phyloP scores from a whole-genome alignment of 768 basidiomycete species.

The Austroboletus festivus region DNA sequence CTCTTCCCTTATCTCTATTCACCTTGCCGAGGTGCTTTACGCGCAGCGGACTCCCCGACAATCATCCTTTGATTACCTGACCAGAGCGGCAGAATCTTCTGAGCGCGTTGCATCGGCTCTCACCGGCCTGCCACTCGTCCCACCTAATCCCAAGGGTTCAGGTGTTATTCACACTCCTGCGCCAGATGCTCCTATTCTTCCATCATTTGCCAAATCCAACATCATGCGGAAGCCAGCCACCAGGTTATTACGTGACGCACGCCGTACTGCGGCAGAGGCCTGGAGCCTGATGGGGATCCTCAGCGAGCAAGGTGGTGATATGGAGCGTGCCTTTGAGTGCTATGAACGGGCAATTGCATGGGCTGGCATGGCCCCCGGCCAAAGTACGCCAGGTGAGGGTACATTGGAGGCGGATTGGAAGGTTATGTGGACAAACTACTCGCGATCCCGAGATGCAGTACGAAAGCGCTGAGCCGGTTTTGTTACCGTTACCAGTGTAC shows the following conservation, averaged over 20 bases:
- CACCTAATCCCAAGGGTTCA: slow-evolving; percentile 35
- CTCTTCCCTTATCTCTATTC: slow-evolving; percentile 67
- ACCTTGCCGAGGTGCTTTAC: slow-evolving; percentile 70
- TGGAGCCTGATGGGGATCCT: slow-evolving; percentile 74
- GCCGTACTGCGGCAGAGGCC: slow-evolving; percentile 67
- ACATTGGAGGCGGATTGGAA: slow-evolving; percentile 61
- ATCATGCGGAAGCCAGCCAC: slow-evolving; percentile 54
- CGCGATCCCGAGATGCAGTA: slow-evolving; percentile 40
- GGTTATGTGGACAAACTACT: slow-evolving; percentile 57
- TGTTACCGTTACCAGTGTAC: background rate
- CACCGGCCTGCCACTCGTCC: slow-evolving; percentile 38
- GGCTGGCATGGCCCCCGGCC: slow-evolving; percentile 49
- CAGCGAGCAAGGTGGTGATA: slow-evolving; percentile 41
- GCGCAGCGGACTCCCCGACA: slow-evolving; percentile 41
- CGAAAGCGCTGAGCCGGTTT: background rate
- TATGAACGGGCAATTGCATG: slow-evolving; percentile 70
- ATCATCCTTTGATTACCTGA: slow-evolving; percentile 54
- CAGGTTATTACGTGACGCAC: slow-evolving; percentile 63
- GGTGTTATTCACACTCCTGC: slow-evolving; percentile 36
- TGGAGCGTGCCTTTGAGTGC: slow-evolving; percentile 49
- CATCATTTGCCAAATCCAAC: slow-evolving; percentile 44
- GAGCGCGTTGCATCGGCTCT: slow-evolving; percentile 60
- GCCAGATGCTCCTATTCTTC: slow-evolving; percentile 39
- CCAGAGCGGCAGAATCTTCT: slow-evolving; percentile 62
- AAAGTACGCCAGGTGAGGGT: slow-evolving; percentile 46